Conservation (phyloP, 2,329 filamentous ascomycete genomes). For the Cryoendolithus antarcticus region DNA sequence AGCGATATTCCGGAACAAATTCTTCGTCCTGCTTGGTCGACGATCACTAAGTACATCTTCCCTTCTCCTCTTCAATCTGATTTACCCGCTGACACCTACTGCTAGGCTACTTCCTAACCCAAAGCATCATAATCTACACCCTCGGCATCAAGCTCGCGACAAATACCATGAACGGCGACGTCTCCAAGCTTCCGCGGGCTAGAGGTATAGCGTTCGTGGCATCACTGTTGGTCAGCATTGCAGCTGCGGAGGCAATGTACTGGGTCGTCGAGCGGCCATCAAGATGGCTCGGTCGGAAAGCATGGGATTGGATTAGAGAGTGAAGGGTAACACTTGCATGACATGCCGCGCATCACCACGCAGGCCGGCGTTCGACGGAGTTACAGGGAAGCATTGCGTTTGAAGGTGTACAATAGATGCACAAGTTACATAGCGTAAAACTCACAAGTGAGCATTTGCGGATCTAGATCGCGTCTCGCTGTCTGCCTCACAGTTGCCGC, state of each 20-base stretch:
- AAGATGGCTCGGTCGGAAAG: conserved; percentile 8
- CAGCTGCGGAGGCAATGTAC: conserved; percentile 11
- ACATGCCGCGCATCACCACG: too few relatives aligned
- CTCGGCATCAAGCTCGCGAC: conserved; percentile 35
- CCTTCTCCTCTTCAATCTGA: background rate
- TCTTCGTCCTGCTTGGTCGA: conserved; percentile 28
- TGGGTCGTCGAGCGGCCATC: conserved; percentile 10
- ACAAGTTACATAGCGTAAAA: too few relatives aligned
- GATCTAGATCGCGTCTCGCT: too few relatives aligned
- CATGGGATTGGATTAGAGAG: conserved; percentile 12
- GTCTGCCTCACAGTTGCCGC: too few relatives aligned
- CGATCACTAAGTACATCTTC: conserved; percentile 32
- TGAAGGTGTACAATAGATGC: too few relatives aligned
- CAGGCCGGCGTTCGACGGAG: too few relatives aligned
- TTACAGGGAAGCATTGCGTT: too few relatives aligned
- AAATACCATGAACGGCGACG: conserved; percentile 5
- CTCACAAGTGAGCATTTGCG: too few relatives aligned
- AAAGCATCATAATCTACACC: conserved; percentile 30
- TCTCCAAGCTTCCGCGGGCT: conserved; percentile 4
- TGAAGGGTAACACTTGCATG: conserved; percentile 1
- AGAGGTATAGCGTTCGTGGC: conserved; percentile 11
- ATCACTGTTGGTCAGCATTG: conserved; percentile 9
- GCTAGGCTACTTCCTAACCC: conserved; percentile 30
- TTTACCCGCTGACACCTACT: background rate
- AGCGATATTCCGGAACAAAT: conserved; percentile 21